phyloP scores from a whole-genome alignment of 306 rosid genomes.

The Ammopiptanthus mongolicus region DNA sequence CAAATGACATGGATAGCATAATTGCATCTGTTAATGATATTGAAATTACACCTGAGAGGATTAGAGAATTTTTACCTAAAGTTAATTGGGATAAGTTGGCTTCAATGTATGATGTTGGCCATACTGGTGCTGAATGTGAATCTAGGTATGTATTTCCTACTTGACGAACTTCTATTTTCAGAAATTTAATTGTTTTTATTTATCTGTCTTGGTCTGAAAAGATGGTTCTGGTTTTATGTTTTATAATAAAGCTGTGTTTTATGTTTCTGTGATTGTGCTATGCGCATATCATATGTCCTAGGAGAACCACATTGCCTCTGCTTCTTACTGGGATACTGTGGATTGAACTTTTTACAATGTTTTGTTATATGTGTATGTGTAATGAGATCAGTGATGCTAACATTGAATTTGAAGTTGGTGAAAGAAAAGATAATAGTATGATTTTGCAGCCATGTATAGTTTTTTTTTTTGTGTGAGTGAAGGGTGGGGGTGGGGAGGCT shows the following conservation, averaged over 20 bases:
- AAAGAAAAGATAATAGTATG: constrained; percentile 1
- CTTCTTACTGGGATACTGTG: not conserved
- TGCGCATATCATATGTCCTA: not conserved
- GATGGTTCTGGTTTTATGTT: constrained; percentile 6
- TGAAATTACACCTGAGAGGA: constrained; percentile 48
- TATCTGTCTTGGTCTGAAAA: not conserved
- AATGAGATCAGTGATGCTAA: not conserved
- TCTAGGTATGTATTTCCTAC: constrained; percentile 58
- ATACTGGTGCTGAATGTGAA: constrained; percentile 83
- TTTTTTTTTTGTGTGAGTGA: not conserved
- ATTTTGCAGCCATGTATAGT: not conserved
- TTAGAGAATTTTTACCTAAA: constrained; percentile 64
- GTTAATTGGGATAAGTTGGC: constrained; percentile 89
- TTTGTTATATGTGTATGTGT: not conserved
- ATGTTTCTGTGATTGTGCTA: not conserved
- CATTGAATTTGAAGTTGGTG: not conserved
- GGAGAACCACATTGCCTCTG: not conserved
- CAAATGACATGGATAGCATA: constrained; percentile 51
- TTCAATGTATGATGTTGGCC: constrained; percentile 61
- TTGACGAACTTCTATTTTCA: not conserved
- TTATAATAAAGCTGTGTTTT: too few species aligned
- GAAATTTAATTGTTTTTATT: not conserved
- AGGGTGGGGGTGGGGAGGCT: not conserved
- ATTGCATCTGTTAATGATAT: constrained; percentile 53
- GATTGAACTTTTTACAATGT: not conserved